Evolutionary conservation across 2,329 filamentous ascomycete genomes (phyloP), one percentile per base, ranked within the genome.

Genomic region (Trichoderma semiorbis): DNA sequence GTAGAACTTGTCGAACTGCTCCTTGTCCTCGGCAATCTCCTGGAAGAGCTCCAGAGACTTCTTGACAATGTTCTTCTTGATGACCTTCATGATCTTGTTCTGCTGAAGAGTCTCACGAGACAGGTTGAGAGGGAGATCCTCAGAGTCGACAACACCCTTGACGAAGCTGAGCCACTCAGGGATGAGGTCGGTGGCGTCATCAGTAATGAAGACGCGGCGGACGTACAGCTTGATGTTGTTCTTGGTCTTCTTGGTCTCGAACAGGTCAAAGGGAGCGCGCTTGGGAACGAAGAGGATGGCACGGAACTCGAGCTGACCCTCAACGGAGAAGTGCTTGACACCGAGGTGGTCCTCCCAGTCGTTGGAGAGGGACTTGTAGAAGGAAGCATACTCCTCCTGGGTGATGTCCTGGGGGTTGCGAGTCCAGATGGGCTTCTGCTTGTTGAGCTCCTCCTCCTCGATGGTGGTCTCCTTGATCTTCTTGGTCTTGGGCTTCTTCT

Each of bases 21-120:
- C 96, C 87, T 97, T 97, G 87, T 99, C 96, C 90, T 99, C 96
- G 73, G 96, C 92, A 76, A 99, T 99, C 89, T 99, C 96, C 80
- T 91, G 90, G 92, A 99, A 99, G 84, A 99, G 94, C 90, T 99
- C 96, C 77, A 99, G 94, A 76, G 94, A 93, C 93, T 99, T 99
- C 95, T 98, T 99, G 90, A 99, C 95, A 77, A 99, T 97, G 92
- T 99, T 99, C 94, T 99, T 99, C 92, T 97, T 97, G 91, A 98
- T 98, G 85, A 98, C 96, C 93, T 98, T 98, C 96, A 98, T 98
- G 90, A 99, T 99, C 94, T 98, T 98, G 93, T 98, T 99, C 90
- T 98, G 96, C 88, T 99, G 96, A 65, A 99, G 94, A 72, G 95
- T 98, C 92, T 99, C 96, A 92, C 96, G 96, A 81, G 96, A 98